phyloP scores from a whole-genome alignment of 176 grass and related monocot species.

The Carex scoparia region DNA sequence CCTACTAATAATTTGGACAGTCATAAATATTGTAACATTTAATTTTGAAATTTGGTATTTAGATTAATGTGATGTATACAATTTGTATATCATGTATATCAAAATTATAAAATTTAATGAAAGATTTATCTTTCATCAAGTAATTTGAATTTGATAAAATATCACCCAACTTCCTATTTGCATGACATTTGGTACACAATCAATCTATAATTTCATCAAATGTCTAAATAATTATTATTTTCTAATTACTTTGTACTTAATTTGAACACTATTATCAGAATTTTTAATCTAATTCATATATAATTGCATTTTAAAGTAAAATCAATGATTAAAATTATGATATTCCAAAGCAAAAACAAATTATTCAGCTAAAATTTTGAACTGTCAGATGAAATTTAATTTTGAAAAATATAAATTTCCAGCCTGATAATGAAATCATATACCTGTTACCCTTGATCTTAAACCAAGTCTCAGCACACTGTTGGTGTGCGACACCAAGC shows the following conservation, averaged over 20 bases:
- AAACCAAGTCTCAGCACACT: constrained; percentile 80
- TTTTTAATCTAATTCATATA: background rate
- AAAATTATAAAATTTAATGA: background rate
- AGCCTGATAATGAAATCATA: background rate
- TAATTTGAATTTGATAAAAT: background rate
- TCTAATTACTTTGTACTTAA: background rate
- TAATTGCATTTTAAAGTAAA: background rate
- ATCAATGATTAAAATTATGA: background rate
- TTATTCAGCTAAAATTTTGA: background rate
- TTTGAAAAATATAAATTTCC: background rate
- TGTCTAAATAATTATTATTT: background rate
- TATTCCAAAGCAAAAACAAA: background rate
- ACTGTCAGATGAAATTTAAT: background rate
- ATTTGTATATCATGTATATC: background rate
- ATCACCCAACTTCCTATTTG: background rate
- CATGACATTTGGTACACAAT: background rate
- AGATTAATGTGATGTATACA: background rate
- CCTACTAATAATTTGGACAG: too few relatives aligned
- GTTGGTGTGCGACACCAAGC: constrained; percentile 49
- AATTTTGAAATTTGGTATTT: background rate
- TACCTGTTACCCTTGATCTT: constrained; percentile 63
- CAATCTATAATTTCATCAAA: background rate
- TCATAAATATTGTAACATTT: background rate
- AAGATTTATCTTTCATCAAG: background rate
- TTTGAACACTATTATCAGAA: background rate